Conservation (phyloP, 2,329 filamentous ascomycete genomes). For the Furcasterigmium furcatum region DNA sequence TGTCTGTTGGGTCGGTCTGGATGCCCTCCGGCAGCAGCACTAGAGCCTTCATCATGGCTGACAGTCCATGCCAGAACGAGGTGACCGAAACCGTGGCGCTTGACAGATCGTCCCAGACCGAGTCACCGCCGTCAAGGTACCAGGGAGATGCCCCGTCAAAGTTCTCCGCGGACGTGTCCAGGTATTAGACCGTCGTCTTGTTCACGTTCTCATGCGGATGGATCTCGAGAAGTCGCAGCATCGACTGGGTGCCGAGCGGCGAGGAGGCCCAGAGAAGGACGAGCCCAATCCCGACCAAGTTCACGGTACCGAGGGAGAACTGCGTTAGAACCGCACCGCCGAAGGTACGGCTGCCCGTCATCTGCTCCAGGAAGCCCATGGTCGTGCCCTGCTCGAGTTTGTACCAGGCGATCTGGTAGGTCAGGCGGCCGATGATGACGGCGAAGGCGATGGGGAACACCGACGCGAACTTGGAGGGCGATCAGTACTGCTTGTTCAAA, state of each 20-base stretch:
- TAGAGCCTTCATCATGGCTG: constrained; percentile 11
- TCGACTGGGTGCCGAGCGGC: constrained; percentile 23
- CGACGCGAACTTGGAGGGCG: constrained; percentile 7
- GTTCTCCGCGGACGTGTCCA: background rate
- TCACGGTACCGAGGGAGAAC: constrained; percentile 18
- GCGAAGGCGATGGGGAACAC: constrained; percentile 25
- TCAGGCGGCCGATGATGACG: constrained; percentile 19
- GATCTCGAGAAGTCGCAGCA: constrained; percentile 14
- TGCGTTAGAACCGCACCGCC: constrained; percentile 19
- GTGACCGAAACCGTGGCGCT: too few relatives aligned
- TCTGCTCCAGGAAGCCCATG: constrained; percentile 21
- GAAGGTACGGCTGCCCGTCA: constrained; percentile 24
- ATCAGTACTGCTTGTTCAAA: background rate
- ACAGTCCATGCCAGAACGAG: background rate
- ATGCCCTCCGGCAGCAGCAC: constrained; percentile 14
- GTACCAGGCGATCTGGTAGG: constrained; percentile 19
- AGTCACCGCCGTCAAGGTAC: too few relatives aligned
- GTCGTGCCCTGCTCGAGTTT: constrained; percentile 21
- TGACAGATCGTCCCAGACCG: too few relatives aligned
- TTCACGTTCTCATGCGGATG: background rate
- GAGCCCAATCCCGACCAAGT: constrained; percentile 17
- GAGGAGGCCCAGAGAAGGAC: constrained; percentile 23
- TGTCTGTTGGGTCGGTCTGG: constrained; percentile 15
- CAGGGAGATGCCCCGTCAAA: background rate
- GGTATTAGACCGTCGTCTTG: background rate